phyloP scores from a whole-genome alignment of 768 basidiomycete genomes.

The Suillus brevipes region DNA sequence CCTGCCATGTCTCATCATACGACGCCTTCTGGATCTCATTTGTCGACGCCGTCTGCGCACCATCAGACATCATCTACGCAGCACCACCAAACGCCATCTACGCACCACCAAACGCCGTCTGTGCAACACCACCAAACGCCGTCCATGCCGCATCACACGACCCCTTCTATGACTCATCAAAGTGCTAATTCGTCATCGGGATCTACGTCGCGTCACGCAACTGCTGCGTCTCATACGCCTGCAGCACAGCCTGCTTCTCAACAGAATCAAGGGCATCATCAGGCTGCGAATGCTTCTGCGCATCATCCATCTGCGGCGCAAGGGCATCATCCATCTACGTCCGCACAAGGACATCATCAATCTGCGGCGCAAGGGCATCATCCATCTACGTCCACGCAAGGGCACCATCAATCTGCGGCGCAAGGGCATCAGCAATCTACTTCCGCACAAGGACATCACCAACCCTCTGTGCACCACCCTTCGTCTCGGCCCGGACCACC shows the following conservation, averaged over 20 bases:
- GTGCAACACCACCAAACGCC: conserved; percentile 1
- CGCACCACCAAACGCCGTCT: background rate
- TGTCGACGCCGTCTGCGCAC: background rate
- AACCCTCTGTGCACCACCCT: background rate
- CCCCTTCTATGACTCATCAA: conserved; percentile 1
- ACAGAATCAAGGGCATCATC: conserved; percentile 6
- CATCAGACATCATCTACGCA: background rate
- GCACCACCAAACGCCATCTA: background rate
- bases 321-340: conserved; percentile 13
- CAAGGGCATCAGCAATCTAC: conserved; percentile 7
- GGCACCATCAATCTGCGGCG: conserved; percentile 11
- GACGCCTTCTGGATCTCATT: background rate
- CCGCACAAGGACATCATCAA: conserved; percentile 11
- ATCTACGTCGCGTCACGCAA: background rate
- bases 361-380: conserved; percentile 9
- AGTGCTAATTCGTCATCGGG: background rate
- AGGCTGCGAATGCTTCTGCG: background rate
- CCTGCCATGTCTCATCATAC: background rate
- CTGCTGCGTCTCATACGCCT: conserved; percentile 9
- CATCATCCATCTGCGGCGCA: conserved; percentile 17
- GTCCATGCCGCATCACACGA: background rate
- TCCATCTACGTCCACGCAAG: conserved; percentile 18
- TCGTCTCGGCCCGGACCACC: conserved; percentile 12
- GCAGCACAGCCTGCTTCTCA: conserved; percentile 3
- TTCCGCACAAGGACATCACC: conserved; percentile 21